Evolutionary conservation across 2,329 filamentous ascomycete genomes (phyloP), one percentile per base, ranked within the genome.

Genomic region (Ascochyta pisi): DNA sequence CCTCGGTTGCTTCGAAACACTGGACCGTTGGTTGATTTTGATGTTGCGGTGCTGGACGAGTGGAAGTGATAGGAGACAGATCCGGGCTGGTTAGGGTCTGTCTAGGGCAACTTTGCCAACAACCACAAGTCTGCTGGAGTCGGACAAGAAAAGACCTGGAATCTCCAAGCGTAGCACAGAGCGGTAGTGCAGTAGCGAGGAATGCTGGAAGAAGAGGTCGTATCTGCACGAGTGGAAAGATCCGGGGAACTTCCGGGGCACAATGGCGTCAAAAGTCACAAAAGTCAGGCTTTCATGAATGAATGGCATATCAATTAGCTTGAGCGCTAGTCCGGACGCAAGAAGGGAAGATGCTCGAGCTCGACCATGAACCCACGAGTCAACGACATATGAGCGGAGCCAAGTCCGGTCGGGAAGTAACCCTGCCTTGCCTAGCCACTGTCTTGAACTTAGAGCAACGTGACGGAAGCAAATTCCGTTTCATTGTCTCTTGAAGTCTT

Each of bases 341-440:
- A 42, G 31, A 46, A 29, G 33, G 34, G 16, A 50, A 41, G 35
- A 42, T 49, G 52, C 52, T 50, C 46, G 41, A 46, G 53, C 47
- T 42, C 29, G 24, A 50, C 43, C 15, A 7, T 40, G 22, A 39
- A 19, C 5, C 7, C 29, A 37, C 29, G 41, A 45, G 45, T 49
- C 51, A 40, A 40, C 39, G 15, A 13, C 40, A 46, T 31, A 13
- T 35, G 35, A 27, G 4, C 43, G 23, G 37, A 38, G 12, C 29
- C n/a, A 45, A 29, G 23, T 40, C 38, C 40, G 26, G 40, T 34
- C 23, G 39, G 8, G 22, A 22, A 35, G 41, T n/a, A 2, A 44
- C 27, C 10, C 41, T 34, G 27, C 10, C 27, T 44, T 33, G 27
- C 13, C 26, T n/a, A 43, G 41, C 16, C 10, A 33, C 19, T 8